Base-by-base conservation (phyloP, 768 basidiomycete species). In the Inosperma sp. region DNA sequence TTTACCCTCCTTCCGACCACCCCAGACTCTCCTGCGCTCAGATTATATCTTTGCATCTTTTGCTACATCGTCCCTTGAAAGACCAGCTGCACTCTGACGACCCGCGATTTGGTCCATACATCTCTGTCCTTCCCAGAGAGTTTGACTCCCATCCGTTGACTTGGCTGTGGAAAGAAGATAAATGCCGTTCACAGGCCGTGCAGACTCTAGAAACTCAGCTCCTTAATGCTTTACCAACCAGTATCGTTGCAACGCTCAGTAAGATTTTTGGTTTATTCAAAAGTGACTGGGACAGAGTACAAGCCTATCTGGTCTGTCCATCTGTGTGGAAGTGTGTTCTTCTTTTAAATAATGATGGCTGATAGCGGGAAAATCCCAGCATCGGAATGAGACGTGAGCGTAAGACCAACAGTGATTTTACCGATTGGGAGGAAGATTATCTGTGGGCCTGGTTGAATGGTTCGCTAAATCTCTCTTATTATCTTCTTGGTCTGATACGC, bases 371-470 rank as follows among this genome's bases (percentile, higher is more conserved):
- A 19, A 58, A 65, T 39, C 54, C 52, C 23, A 55, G 29, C 0
- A 35, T 48, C 10, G 25, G 17, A 13, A 8, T 33, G 41, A 14
- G 46, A 16, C 25, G 23, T 30, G 48, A 46, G 39, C 51, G 44
- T 44, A 23, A 42, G 50, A 43, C 49, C 44, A 27, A 44, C 30
- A n/a, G 7, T 31, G 39, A 31, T 13, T 8, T 42, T 10, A 22
- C n/a, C 12, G 31, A 43, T 0, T 41, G 59, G n/a, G 59, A 70
- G 39, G 65, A 62, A 29, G 77, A 83, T 58, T 89, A 81, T 56
- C 64, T 90, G 3, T 96, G 94, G 92, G 92, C 80, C 1, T 98
- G 94, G 93, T 75, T 97, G 8, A 94, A 84, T 61, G 91, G 93
- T 88, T 57, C 52, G 74, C 63, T 25, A 48, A 51, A 31, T 51